These are phyloP conservation scores for Triglochin maritima DNA, from an alignment of 106 monocot genomes.

Conservation along the genomic window DNA sequence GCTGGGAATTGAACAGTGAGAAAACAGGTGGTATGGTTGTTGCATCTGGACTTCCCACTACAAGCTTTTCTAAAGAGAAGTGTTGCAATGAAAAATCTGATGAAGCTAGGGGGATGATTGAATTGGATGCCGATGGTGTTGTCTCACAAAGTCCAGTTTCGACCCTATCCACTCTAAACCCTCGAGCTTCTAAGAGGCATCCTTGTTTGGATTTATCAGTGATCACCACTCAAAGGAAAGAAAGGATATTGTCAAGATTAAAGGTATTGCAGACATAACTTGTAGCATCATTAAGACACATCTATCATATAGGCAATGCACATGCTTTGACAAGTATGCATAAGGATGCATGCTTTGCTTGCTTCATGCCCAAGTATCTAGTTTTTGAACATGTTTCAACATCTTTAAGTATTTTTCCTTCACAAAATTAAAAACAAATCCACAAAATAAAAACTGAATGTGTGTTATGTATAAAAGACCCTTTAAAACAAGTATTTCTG, in stretches of 20 bases:
- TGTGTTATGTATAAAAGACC: no score
- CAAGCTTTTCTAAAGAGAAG: conserved; percentile 1
- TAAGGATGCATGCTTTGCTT: no score
- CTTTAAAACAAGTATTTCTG: no score
- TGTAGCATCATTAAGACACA: no score
- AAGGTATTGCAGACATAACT: conserved; percentile 4
- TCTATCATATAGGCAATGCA: no score
- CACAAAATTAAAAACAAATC: no score
- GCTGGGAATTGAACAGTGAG: background rate
- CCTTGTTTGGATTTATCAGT: conserved; percentile 3
- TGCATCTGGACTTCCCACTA: background rate
- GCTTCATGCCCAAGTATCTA: no score
- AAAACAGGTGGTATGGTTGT: background rate
- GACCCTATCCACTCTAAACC: background rate
- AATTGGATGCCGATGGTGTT: background rate
- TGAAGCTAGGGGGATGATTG: background rate
- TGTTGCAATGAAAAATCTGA: background rate
- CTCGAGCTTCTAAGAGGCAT: conserved; percentile 8
- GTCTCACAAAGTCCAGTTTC: background rate
- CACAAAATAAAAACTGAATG: no score
- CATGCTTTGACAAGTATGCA: no score
- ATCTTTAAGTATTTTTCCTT: no score
- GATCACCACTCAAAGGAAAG: conserved; percentile 13
- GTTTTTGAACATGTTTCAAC: no score
- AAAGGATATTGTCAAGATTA: conserved; percentile 22